These are phyloP conservation scores for Nigrograna mackinnonii DNA, from an alignment of 2,329 filamentous ascomycete species.

Conservation along the genomic window DNA sequence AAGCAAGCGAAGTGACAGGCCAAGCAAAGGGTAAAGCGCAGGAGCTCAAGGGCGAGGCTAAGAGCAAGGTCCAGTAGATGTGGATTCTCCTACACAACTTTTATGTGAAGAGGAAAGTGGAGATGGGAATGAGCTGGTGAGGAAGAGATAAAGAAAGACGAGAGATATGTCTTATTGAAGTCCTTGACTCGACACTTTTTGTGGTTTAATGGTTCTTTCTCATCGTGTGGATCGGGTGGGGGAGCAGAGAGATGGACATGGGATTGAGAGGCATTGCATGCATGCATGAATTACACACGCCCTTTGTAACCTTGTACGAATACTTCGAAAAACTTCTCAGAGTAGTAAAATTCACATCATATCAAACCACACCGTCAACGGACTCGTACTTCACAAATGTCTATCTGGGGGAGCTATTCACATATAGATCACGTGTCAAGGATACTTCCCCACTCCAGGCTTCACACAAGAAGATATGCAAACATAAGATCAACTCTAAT, in stretches of 20 bases:
- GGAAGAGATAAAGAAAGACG: background rate
- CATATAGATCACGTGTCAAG: too few species aligned
- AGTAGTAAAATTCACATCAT: too few species aligned
- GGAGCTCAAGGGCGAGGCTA: conserved; percentile 48
- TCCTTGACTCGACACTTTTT: background rate
- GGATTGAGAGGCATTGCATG: background rate
- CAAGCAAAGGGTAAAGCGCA: conserved; percentile 47
- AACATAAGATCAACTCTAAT: too few species aligned
- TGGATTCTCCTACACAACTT: background rate
- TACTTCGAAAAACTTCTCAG: too few species aligned
- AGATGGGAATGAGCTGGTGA: background rate
- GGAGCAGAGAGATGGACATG: background rate
- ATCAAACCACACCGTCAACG: too few species aligned
- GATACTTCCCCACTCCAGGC: too few species aligned
- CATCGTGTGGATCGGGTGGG: background rate
- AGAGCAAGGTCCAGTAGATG: conserved; percentile 43
- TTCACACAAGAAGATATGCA: too few species aligned
- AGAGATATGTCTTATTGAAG: background rate
- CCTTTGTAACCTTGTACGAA: too few species aligned
- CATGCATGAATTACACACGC: too few species aligned
- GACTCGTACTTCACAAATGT: too few species aligned
- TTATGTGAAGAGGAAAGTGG: conserved; percentile 42
- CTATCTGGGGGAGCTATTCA: too few species aligned
- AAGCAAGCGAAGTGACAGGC: conserved; percentile 43
- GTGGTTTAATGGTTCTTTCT: background rate